Evolutionary conservation across 2,329 filamentous ascomycete species (phyloP).

Genomic region (Colletotrichum higginsianum): DNA sequence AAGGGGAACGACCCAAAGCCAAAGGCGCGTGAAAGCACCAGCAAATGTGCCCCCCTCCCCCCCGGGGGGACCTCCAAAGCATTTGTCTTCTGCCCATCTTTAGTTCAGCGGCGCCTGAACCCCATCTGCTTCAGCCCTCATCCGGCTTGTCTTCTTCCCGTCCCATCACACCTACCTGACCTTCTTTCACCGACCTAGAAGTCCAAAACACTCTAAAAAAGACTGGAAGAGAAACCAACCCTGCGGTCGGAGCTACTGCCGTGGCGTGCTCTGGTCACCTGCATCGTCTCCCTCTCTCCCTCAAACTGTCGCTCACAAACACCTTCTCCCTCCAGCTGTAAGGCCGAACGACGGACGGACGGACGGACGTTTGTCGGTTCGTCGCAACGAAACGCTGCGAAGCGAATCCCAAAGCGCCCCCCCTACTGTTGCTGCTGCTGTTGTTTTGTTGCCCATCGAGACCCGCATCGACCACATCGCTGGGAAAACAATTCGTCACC

Average conservation of each 20-base stretch:
- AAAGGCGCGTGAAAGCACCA: background rate
- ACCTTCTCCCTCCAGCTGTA: background rate
- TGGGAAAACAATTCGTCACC: background rate
- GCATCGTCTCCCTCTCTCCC: background rate
- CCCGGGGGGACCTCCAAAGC: constrained; percentile 6
- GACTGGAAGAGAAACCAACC: background rate
- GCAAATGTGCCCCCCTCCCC: background rate
- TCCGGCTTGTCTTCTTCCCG: constrained; percentile 27
- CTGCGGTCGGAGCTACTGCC: constrained; percentile 1
- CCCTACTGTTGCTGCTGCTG: constrained; percentile 9
- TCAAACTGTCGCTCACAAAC: background rate
- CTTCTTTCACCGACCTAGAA: constrained; percentile 28
- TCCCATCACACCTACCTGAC: constrained; percentile 29
- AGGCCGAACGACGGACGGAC: constrained; percentile 36
- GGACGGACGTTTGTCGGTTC: constrained; percentile 18
- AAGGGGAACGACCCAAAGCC: background rate
- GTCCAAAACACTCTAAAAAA: background rate
- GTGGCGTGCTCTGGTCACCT: constrained; percentile 7
- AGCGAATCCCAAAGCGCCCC: background rate
- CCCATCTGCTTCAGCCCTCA: constrained; percentile 26
- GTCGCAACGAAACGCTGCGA: constrained; percentile 21
- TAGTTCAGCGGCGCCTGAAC: constrained; percentile 29
- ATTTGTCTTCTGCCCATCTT: constrained; percentile 23
- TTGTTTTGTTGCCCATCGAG: constrained; percentile 8
- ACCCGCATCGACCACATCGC: background rate